Base-by-base conservation (phyloP, 768 basidiomycete species). In the Krasilnikovozyma curviuscula region DNA sequence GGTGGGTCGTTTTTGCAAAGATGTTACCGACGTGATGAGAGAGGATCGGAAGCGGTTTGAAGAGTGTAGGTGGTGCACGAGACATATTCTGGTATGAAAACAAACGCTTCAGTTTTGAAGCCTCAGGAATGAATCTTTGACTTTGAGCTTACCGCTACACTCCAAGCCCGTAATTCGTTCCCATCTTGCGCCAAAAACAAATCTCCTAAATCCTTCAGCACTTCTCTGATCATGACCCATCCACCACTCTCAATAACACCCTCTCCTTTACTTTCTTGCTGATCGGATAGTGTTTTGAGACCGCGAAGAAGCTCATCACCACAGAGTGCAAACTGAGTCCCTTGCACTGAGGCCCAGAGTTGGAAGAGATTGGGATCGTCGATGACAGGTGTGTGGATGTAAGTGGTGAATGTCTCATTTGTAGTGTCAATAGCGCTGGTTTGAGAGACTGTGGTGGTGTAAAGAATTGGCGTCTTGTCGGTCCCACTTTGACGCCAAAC, bases 321-420 rank as follows among this genome's bases (percentile, higher is more conserved):
- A 52, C 59, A 34, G 64, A 56, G 50, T 68, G 48, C 30, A 66
- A 64, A 51, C 68, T 63, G 47, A 72, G 14, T 76, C 57, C 30
- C 79, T 74, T n/a, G 76, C 74, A 55, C 70, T 76, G 7, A 76
- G 62, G 59, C 88, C 83, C 40, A 89, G 61, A 2, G 81, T 62
- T 91, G 88, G 33, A 93, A 70, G 59, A 76, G 73, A 53, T 77
- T 75, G 12, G 85, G 84, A 14, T 78, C 75, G 61, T 93, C 88
- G 38, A 93, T 66, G 12, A 93, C 83, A 5, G 88, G 83, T 29
- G 82, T 67, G 63, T 83, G 89, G 57, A 93, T 76, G 21, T 88
- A 77, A 30, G 91, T 62, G 5, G 79, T 79, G 1, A 81, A 74
- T 57, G 88, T 82, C 23, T 76, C 73, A 13, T n/a, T n/a, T n/a